Percentiles rank a stretch among this genome's conserved stretches.
phyloP scores from a whole-genome alignment of 768 basidiomycete genomes.

The Termitomyces sp. region DNA sequence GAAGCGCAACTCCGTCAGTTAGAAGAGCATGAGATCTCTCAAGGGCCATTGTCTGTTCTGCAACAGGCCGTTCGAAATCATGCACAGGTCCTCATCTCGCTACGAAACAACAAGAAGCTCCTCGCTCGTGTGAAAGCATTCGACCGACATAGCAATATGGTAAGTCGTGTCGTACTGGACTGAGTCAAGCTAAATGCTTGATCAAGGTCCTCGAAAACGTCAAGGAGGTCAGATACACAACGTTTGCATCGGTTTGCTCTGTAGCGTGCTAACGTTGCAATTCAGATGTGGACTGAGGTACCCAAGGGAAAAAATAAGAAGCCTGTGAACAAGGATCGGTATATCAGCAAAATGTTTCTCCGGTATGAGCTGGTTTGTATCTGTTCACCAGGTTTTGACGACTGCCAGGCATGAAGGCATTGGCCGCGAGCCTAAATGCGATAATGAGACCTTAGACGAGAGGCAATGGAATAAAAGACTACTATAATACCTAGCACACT shows the following conservation, averaged over 20 bases:
- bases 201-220: constrained; percentile 91
- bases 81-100: constrained; percentile 93
- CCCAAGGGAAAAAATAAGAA: constrained; percentile 99
- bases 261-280: constrained; percentile 3
- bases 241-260: neutral
- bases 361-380: constrained; percentile 42
- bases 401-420: constrained; percentile 49
- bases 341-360: constrained; percentile 99
- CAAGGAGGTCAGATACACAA: constrained; percentile 63
- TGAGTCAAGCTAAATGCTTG: constrained; percentile 5
- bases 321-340: constrained; percentile 97
- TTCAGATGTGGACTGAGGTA: constrained; percentile 97
- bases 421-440: constrained; percentile 45
- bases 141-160: constrained; percentile 99
- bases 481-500: constrained; percentile 45
- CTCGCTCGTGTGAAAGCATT: constrained; percentile 96
- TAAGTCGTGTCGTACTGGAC: constrained; percentile 27
- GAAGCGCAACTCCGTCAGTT: constrained; percentile 94
- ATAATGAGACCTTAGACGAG: neutral
- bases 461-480: neutral
- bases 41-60: constrained; percentile 93
- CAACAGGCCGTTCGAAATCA: constrained; percentile 98
- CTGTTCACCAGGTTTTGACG: constrained; percentile 2
- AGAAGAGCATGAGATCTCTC: constrained; percentile 98
- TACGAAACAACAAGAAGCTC: constrained; percentile 98